phyloP scores from a whole-genome alignment of 1,284 basidiomycete genomes.

The Ustilago vetiveriae region DNA sequence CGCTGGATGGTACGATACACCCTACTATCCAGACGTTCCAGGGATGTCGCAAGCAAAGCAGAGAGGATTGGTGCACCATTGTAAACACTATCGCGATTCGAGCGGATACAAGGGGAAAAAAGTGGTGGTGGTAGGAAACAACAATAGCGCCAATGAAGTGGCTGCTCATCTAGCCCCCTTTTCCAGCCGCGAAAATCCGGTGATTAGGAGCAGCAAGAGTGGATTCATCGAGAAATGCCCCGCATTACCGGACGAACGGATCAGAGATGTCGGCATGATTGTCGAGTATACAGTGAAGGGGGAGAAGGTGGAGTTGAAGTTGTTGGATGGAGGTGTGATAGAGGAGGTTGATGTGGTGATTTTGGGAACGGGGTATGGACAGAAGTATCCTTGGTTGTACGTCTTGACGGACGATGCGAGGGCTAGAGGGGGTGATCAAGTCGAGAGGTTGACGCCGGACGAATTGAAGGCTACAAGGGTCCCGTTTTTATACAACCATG shows the following conservation, averaged over 20 bases:
- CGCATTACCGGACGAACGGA: constrained; percentile 47
- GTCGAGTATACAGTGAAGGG: constrained; percentile 17
- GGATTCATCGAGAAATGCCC: constrained; percentile 43
- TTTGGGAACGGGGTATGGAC: constrained; percentile 48
- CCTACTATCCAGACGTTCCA: constrained; percentile 42
- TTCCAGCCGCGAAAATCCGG: constrained; percentile 23
- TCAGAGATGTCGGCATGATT: constrained; percentile 53
- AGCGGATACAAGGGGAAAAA: constrained; percentile 27
- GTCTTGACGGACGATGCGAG: constrained; percentile 34
- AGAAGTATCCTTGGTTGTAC: constrained; percentile 48
- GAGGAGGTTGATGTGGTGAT: constrained; percentile 49
- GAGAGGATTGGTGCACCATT: constrained; percentile 50
- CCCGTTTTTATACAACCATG: constrained; percentile 44
- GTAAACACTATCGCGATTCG: constrained; percentile 60
- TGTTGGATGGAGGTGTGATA: constrained; percentile 44
- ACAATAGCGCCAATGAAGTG: constrained; percentile 58
- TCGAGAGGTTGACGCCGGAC: constrained; percentile 23
- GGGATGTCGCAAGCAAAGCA: constrained; percentile 36
- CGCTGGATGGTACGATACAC: constrained; percentile 57
- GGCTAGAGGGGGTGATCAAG: background rate
- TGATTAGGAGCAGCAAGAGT: constrained; percentile 36
- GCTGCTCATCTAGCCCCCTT: constrained; percentile 54
- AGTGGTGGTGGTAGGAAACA: constrained; percentile 60
- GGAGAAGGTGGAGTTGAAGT: constrained; percentile 31
- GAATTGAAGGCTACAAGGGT: constrained; percentile 17